Percentiles rank a stretch among this genome's conserved stretches.
phyloP scores from a whole-genome alignment of 2,329 filamentous ascomycete genomes.

The Neopestalotiopsis rosae region DNA sequence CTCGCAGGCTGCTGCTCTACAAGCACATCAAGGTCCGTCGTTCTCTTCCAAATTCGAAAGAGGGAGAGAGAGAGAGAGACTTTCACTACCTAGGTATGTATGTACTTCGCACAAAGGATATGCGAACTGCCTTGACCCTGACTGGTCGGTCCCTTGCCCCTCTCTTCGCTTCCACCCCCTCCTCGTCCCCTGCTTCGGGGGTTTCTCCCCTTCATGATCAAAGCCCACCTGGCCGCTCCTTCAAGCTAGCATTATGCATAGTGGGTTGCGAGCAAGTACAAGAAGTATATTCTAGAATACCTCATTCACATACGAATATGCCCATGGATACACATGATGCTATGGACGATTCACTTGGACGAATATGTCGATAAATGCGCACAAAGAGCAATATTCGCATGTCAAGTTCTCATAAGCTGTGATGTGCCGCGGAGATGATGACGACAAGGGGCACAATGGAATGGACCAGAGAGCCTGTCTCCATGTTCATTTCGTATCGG shows the following conservation, averaged over 20 bases:
- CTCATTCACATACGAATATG: too few relatives aligned
- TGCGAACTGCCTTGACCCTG: not conserved
- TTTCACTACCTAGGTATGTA: not conserved
- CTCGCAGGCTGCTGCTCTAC: too few relatives aligned
- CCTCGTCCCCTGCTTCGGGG: not conserved
- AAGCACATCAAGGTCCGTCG: too few relatives aligned
- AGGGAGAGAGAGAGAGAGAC: not conserved
- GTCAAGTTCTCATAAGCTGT: not conserved
- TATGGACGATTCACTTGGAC: not conserved
- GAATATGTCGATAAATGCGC: not conserved
- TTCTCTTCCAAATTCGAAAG: too few relatives aligned
- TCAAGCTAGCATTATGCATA: too few relatives aligned
- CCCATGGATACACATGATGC: not conserved
- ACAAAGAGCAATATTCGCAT: not conserved
- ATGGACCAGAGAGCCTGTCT: too few relatives aligned
- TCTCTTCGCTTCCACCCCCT: not conserved
- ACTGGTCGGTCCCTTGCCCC: not conserved
- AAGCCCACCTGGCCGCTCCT: not conserved
- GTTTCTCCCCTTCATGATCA: not conserved
- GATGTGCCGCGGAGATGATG: not conserved
- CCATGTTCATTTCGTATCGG: too few relatives aligned
- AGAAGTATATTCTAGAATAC: too few relatives aligned
- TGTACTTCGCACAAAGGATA: not conserved
- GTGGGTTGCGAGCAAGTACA: too few relatives aligned
- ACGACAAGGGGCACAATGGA: not conserved